A percentile compares a stretch with the other conserved stretches of the same genome.
phyloP scores from a whole-genome alignment of 164 flowering plant species.

The Aristolochia fimbriata region DNA sequence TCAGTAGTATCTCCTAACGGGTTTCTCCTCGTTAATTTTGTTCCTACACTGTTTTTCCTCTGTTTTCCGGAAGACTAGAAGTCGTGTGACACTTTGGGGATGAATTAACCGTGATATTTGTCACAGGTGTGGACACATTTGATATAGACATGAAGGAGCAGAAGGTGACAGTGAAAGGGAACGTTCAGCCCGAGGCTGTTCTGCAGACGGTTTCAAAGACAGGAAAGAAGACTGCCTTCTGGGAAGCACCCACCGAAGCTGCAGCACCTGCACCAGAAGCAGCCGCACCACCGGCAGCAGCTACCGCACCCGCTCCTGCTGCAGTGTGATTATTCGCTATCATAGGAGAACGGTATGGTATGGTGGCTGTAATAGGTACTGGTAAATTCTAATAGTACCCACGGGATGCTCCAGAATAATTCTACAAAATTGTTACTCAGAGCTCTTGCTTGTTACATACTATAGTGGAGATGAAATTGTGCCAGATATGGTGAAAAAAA shows the following conservation, averaged over 20 bases:
- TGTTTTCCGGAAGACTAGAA: neutral
- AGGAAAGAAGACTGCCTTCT: conserved; percentile 77
- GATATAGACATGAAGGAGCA: conserved; percentile 75
- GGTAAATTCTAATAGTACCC: neutral
- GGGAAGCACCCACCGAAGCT: conserved; percentile 43
- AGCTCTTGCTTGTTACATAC: no score
- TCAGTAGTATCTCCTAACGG: no score
- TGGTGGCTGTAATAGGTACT: neutral
- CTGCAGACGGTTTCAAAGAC: conserved; percentile 84
- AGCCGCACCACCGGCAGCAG: neutral
- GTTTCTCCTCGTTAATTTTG: no score
- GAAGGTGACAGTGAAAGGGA: conserved; percentile 85
- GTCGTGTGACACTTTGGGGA: neutral
- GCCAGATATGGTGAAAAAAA: no score
- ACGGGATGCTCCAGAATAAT: neutral
- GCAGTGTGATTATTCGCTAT: neutral
- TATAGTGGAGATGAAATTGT: no score
- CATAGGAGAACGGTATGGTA: neutral
- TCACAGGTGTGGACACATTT: conserved; percentile 71
- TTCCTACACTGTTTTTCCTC: no score
- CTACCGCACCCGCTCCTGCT: conserved; percentile 7
- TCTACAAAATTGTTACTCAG: no score
- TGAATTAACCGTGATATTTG: neutral
- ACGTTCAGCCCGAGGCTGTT: conserved; percentile 73
- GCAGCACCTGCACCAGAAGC: conserved; percentile 9